Evolutionary conservation across 2,329 filamentous ascomycete genomes (phyloP).

Genomic region (Chaetomiaceae sp.): DNA sequence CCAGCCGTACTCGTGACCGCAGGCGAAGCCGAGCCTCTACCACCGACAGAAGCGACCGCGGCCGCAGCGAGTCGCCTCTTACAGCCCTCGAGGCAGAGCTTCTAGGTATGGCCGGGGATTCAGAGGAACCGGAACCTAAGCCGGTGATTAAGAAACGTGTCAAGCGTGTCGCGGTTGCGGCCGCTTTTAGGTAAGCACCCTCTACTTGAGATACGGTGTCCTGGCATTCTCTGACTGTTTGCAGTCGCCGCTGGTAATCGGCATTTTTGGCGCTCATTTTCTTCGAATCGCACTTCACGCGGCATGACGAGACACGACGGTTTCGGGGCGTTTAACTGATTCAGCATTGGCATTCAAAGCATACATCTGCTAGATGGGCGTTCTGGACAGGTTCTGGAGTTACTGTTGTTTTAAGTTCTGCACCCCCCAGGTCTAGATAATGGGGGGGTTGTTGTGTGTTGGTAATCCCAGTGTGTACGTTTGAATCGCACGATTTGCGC

Average conservation of each 20-base stretch:
- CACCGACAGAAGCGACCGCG: conserved; percentile 2
- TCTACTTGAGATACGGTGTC: not conserved
- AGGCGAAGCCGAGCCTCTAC: conserved; percentile 12
- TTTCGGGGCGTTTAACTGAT: too few relatives aligned
- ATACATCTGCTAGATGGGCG: not conserved
- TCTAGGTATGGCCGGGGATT: conserved; percentile 20
- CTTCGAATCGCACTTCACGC: too few relatives aligned
- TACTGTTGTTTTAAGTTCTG: not conserved
- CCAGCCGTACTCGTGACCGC: conserved; percentile 4
- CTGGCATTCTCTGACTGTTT: not conserved
- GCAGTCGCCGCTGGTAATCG: conserved; percentile 16
- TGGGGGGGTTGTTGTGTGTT: not conserved
- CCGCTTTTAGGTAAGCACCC: conserved; percentile 22
- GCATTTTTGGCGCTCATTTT: too few relatives aligned
- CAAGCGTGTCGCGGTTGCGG: conserved; percentile 21
- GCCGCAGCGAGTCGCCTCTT: conserved; percentile 23
- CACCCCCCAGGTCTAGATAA: not conserved
- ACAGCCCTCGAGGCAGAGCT: conserved; percentile 22
- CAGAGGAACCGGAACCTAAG: conserved; percentile 3
- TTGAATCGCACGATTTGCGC: not conserved
- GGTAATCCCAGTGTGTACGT: not conserved
- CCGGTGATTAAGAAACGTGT: conserved; percentile 19
- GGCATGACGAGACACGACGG: too few relatives aligned
- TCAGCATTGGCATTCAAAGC: not conserved
- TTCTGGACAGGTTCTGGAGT: not conserved